Evolutionary conservation across 768 basidiomycete species (phyloP), one percentile per base, ranked within the genome.

Genomic region (Coprinopsis sp.): DNA sequence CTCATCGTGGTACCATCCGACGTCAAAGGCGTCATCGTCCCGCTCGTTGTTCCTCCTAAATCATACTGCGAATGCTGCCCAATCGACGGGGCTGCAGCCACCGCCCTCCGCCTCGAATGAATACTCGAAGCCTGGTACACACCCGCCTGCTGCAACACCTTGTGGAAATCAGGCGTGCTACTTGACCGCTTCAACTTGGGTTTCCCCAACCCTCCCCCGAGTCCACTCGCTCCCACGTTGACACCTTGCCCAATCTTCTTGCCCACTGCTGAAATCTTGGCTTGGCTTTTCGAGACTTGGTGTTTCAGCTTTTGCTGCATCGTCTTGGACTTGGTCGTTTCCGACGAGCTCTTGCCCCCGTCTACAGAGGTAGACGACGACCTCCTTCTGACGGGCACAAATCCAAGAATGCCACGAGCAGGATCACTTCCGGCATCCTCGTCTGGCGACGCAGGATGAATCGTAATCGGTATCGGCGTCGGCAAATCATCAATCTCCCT

Each of bases 101-200:
- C 73, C 19, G 82, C 58, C 2, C 79, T 73, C 44, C 79, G 70
- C 29, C 91, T 80, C 1, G 89, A 88, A 60, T 92, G 91, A 42
- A 93, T 92, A 1, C 90, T 92, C 1, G 91, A 58, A 59, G 91
- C 73, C 76, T 90, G 72, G 69, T 89, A 69, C 24, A 39, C 13
- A 4, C 37, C 37, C 14, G 21, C 48, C 46, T 78, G 80, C 14
- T 72, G 74, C 8, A 88, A 68, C 11, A 80, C 74, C 2, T 77
- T 76, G 52, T 86, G 79, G 52, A 91, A 85, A 54, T 90, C 88
- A 51, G 87, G 87, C 6, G 84, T 78, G 3, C 87, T 88, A 50
- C 57, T 80, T 11, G 82, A 65, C 49, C 85, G 73, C 54, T 78
- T 77, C 45, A 88, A 56, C 44, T 62, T 67, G n/a, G n/a, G n/a